Base-by-base conservation (phyloP, 2,329 filamentous ascomycete genomes). In the Orbilia javanica region DNA sequence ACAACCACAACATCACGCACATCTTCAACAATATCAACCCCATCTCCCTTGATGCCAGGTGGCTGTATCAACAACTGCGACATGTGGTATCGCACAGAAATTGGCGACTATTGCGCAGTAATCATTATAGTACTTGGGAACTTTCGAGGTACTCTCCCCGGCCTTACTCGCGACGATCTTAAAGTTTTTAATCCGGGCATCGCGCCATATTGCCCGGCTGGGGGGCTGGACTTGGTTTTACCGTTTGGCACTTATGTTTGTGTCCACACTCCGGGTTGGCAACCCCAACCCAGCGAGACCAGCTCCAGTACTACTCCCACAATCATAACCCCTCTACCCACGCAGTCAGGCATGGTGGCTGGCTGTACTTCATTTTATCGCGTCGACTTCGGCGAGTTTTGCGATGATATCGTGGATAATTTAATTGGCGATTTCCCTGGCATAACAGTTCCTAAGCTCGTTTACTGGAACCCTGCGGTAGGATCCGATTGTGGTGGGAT, bases 341-440 rank as follows among this genome's bases (percentile, higher is more conserved):
- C 62, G 4, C 62, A 65, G 27, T 20, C 42, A 1, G 62, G 62
- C 13, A 65, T 65, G 62, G 29, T 65, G 4, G 62, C 62, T 10
- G 62, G 62, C 10, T 65, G 62, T 36, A 65, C 62, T 1, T 65
- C n/a, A n/a, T 65, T 65, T 22, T 27, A 65, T 36, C 42, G 15
- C 18, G 15, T 65, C 29, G 62, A 65, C 2, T 65, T 65, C 15
- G 62, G 42, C 44, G 62, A 65, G 29, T 65, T 65, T 52, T 65
- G 62, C 42, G 42, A 65, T 52, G 8, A 1, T 22, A 18, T 65
- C 4, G 27, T 65, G 4, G n/a, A 65, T 0, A 20, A 34, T 22
- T 15, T 65, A 15, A 31, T 48, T 22, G 25, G 7, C 1, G 62
- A 65, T 15, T 65, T 65, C 27, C 50, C 50, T 34, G 50, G 20